These are phyloP conservation scores for Eucalyptus sp. DNA, from an alignment of 345 rosid species.

Conservation along the genomic window DNA sequence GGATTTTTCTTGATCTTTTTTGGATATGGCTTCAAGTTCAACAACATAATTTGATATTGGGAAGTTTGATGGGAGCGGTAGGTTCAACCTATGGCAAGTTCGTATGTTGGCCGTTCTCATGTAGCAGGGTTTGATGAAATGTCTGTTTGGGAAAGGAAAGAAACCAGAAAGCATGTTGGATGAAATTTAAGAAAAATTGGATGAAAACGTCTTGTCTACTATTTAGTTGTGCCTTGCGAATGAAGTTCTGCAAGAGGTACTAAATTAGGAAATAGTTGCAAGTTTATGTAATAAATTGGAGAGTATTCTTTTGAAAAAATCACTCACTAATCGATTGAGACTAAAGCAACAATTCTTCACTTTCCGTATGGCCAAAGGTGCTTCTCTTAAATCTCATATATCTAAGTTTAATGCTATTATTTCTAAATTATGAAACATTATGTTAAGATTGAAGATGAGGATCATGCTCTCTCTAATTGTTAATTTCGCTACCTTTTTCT, in stretches of 20 bases:
- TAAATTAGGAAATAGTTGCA: no score
- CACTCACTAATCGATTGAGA: not conserved
- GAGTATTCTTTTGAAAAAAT: not conserved
- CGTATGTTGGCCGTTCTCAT: rapidly evolving
- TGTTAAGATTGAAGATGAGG: not conserved
- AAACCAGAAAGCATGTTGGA: not conserved
- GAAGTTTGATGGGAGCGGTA: not conserved
- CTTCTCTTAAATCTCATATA: not conserved
- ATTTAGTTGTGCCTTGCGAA: not conserved
- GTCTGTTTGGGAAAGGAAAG: not conserved
- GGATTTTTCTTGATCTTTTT: no score
- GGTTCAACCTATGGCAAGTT: not conserved
- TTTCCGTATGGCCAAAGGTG: not conserved
- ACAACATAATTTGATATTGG: not conserved
- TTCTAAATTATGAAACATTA: not conserved
- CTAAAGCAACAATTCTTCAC: not conserved
- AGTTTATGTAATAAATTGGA: not conserved
- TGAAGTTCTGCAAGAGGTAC: not conserved
- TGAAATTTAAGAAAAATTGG: not conserved
- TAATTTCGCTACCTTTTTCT: not conserved
- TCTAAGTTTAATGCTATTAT: not conserved
- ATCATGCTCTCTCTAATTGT: not conserved
- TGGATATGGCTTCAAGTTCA: not conserved
- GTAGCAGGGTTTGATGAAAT: not conserved
- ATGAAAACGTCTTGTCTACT: not conserved